Conservation (phyloP, 1,284 basidiomycete species). For the Trichosporon asahii region DNA sequence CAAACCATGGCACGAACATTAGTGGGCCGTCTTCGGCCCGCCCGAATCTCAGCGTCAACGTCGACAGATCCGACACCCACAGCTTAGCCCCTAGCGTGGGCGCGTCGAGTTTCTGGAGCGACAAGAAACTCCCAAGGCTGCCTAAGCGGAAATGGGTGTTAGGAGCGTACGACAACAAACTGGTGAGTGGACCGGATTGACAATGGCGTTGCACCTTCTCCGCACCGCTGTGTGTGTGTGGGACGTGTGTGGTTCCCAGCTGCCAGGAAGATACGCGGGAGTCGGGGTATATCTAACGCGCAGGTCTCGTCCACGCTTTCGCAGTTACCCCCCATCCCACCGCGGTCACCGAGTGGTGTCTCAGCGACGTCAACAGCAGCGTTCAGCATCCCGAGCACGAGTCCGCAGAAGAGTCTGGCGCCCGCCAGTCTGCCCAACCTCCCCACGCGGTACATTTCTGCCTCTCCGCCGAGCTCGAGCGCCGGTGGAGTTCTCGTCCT, state of each 20-base stretch:
- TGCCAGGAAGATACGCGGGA: not conserved
- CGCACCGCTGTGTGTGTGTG: not conserved
- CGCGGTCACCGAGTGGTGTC: conserved; percentile 34
- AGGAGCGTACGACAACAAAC: conserved; percentile 47
- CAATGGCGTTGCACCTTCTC: not conserved
- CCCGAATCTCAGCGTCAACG: conserved; percentile 18
- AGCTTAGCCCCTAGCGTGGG: not conserved
- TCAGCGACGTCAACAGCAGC: not conserved
- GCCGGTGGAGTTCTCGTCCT: conserved; percentile 35
- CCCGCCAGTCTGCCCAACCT: not conserved
- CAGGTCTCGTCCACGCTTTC: conserved; percentile 49
- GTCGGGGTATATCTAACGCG: not conserved
- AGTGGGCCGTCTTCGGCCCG: not conserved
- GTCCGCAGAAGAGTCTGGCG: not conserved
- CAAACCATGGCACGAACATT: not conserved
- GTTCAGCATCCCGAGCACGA: conserved; percentile 3
- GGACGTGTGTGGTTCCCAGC: not conserved
- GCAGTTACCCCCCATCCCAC: conserved; percentile 43
- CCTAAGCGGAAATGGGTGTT: conserved; percentile 29
- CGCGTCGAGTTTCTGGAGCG: conserved; percentile 3
- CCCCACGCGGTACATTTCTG: not conserved
- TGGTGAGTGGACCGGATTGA: conserved; percentile 30
- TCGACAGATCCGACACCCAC: conserved; percentile 12
- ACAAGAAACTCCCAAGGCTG: conserved; percentile 21
- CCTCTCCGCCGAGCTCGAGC: conserved; percentile 16